A percentile compares a stretch with the other conserved stretches of the same genome.
These are phyloP conservation scores for Kwoniella botswanensis DNA, from an alignment of 768 basidiomycete genomes.

Conservation along the genomic window DNA sequence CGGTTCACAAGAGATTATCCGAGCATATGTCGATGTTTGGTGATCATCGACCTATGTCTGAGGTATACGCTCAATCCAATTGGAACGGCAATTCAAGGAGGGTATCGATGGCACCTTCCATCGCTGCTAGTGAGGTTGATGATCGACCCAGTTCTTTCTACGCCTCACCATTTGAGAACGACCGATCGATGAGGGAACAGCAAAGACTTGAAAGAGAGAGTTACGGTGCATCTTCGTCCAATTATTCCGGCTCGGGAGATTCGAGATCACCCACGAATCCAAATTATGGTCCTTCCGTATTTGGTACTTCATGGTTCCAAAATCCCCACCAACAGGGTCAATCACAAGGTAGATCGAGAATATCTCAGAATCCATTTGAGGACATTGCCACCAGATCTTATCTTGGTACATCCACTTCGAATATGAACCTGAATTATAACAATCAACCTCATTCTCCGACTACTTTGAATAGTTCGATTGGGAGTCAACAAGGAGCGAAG, in stretches of 20 bases:
- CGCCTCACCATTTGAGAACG: conserved; percentile 55
- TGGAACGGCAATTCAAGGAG: conserved; percentile 21
- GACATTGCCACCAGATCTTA: conserved; percentile 53
- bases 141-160: conserved; percentile 56
- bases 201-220: conserved; percentile 27
- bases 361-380: conserved; percentile 55
- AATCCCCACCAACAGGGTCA: conserved; percentile 30
- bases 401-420: conserved; percentile 33
- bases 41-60: conserved; percentile 29
- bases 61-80: conserved; percentile 23
- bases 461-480: conserved; percentile 3
- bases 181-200: conserved; percentile 36
- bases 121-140: conserved; percentile 56
- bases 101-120: conserved; percentile 37
- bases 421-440: not conserved
- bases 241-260: conserved; percentile 30
- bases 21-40: conserved; percentile 62
- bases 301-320: conserved; percentile 48
- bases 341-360: conserved; percentile 22
- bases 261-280: conserved; percentile 27
- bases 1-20: conserved; percentile 73
- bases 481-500: conserved; percentile 16
- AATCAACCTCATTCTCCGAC: conserved; percentile 19
- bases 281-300: conserved; percentile 34
- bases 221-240: conserved; percentile 24